A percentile compares a stretch with the other conserved stretches of the same genome.
Conservation (phyloP, 1,284 basidiomycete species). For the Cryptococcus floricola region DNA sequence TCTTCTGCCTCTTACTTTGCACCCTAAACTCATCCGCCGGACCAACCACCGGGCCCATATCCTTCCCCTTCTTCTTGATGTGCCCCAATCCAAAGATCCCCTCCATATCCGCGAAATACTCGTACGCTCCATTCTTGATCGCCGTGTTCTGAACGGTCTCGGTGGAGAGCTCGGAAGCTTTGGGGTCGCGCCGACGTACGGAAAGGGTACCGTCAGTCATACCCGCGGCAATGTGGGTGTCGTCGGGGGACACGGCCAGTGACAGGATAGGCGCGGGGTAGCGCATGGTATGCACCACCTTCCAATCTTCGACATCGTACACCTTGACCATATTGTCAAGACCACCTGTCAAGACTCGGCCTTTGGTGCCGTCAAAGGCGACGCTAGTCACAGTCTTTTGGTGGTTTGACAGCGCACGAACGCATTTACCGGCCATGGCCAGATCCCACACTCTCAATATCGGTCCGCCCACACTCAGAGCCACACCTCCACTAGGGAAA, state of each 20-base stretch:
- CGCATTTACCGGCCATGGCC: conserved; percentile 82
- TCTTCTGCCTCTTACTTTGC: conserved; percentile 67
- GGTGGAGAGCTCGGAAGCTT: conserved; percentile 59
- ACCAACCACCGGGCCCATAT: conserved; percentile 51
- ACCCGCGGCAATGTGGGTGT: conserved; percentile 91
- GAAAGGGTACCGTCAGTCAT: conserved; percentile 96
- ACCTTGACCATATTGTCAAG: conserved; percentile 98
- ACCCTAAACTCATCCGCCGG: conserved; percentile 69
- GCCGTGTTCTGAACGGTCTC: conserved; percentile 52
- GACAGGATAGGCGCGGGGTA: conserved; percentile 91
- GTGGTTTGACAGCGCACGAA: conserved; percentile 88
- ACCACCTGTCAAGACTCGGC: conserved; percentile 78
- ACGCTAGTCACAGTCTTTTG: conserved; percentile 95
- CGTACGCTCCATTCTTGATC: conserved; percentile 62
- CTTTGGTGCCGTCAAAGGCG: conserved; percentile 64
- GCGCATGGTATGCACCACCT: conserved; percentile 97
- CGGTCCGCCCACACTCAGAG: conserved; percentile 82
- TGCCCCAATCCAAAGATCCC: conserved; percentile 60
- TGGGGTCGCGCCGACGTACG: conserved; percentile 74
- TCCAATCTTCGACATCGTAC: conserved; percentile 90
- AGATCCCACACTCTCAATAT: conserved; percentile 95
- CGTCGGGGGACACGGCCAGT: conserved; percentile 93
- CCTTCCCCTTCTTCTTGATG: conserved; percentile 56
- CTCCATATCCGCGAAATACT: conserved; percentile 64
- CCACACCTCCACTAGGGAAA: conserved; percentile 84